Conservation (phyloP, 345 rosid genomes). For the Populus alba region DNA sequence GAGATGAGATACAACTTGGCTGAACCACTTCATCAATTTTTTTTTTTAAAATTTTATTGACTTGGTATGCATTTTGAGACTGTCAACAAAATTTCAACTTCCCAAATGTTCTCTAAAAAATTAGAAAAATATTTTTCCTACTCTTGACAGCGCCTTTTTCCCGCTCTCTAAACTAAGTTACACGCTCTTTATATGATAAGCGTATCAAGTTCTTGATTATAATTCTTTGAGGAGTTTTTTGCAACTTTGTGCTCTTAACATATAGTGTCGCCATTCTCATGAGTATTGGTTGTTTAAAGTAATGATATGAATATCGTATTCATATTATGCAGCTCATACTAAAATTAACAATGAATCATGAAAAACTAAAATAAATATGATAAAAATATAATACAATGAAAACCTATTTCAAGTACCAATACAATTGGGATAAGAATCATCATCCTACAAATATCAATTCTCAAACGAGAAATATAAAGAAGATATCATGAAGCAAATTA, state of each 20-base stretch:
- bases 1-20: conserved; percentile 46
- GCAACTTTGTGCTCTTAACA: background rate
- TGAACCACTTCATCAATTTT: conserved; percentile 34
- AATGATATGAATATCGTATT: too few species aligned
- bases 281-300: background rate
- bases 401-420: too few species aligned
- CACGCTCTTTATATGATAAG: background rate
- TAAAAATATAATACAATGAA: too few species aligned
- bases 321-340: too few species aligned
- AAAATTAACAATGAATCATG: too few species aligned
- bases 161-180: background rate
- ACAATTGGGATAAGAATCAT: too few species aligned
- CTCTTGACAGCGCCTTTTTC: background rate
- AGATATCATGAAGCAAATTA: too few species aligned
- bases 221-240: background rate
- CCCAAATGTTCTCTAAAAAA: background rate
- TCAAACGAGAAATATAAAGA: too few species aligned
- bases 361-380: too few species aligned
- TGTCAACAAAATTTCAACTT: background rate
- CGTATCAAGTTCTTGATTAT: too few species aligned
- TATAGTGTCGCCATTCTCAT: background rate
- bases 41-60: background rate
- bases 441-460: too few species aligned
- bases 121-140: background rate
- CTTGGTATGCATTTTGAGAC: background rate